A percentile compares a stretch with the other conserved stretches of the same genome.
These are phyloP conservation scores for Cenococcum geophilum DNA, from an alignment of 495 filamentous ascomycete species.

Conservation along the genomic window DNA sequence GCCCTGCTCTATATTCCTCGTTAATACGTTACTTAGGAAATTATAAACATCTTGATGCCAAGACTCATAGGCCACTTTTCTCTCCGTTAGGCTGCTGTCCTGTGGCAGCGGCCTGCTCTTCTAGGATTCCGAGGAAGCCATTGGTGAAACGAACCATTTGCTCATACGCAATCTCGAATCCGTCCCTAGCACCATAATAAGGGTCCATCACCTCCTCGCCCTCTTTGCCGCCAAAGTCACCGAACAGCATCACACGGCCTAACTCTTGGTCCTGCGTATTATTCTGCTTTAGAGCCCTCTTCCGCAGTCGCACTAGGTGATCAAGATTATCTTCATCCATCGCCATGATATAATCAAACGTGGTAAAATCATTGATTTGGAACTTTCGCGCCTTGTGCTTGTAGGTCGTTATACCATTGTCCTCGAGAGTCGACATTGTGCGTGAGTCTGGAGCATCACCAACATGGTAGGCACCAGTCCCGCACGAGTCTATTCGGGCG, in stretches of 20 bases:
- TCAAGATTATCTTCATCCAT: conserved; percentile 86
- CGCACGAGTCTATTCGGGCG: conserved; percentile 73
- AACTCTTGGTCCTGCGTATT: conserved; percentile 36
- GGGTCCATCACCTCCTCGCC: conserved; percentile 81
- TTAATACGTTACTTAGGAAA: too few species aligned
- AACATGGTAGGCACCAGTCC: conserved; percentile 78
- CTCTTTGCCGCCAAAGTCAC: conserved; percentile 57
- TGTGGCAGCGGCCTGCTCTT: conserved; percentile 19
- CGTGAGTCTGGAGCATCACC: conserved; percentile 70
- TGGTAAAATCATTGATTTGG: conserved; percentile 61
- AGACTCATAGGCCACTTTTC: not conserved
- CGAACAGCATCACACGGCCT: conserved; percentile 70
- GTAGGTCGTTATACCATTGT: conserved; percentile 69
- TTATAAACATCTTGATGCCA: not conserved
- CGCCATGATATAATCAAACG: conserved; percentile 87
- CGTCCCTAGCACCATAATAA: conserved; percentile 79
- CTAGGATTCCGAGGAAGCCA: conserved; percentile 55
- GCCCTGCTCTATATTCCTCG: too few species aligned
- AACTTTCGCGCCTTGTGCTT: conserved; percentile 73
- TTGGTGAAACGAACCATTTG: conserved; percentile 74
- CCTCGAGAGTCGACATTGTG: conserved; percentile 72
- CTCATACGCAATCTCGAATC: conserved; percentile 80
- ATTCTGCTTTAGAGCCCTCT: conserved; percentile 47
- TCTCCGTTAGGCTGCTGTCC: not conserved
- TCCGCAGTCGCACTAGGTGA: conserved; percentile 57